Percentiles rank a stretch among this genome's conserved stretches.
phyloP scores from a whole-genome alignment of 192 early-diverging fungal species.

The Coemansia sp. region DNA sequence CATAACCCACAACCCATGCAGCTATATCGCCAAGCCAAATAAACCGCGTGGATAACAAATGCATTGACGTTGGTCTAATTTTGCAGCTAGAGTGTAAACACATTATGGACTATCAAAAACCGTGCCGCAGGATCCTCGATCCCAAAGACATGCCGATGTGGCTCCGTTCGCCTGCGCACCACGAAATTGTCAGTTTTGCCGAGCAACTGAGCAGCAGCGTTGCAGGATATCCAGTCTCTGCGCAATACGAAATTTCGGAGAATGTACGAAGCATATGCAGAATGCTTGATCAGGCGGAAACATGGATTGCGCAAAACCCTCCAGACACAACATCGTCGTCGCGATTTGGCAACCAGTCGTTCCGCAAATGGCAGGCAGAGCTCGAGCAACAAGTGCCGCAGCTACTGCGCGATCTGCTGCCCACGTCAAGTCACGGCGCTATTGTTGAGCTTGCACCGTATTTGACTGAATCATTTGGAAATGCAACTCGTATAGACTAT shows the following conservation, averaged over 20 bases:
- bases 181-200: slow-evolving; percentile 70
- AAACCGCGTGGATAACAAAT: not conserved
- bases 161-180: slow-evolving; percentile 66
- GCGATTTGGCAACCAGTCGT: slow-evolving; percentile 92
- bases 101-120: slow-evolving; percentile 29
- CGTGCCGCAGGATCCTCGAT: slow-evolving; percentile 61
- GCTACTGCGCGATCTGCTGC: slow-evolving; percentile 31
- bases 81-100: not conserved
- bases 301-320: slow-evolving; percentile 77
- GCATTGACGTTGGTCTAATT: not conserved
- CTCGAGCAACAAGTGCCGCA: slow-evolving; percentile 43
- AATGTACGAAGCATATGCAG: slow-evolving; percentile 52
- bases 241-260: slow-evolving; percentile 59
- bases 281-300: slow-evolving; percentile 67
- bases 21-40: not conserved
- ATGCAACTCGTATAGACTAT: slow-evolving; percentile 91
- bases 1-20: slow-evolving; percentile 1
- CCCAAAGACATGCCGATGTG: slow-evolving; percentile 61
- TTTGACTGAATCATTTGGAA: slow-evolving; percentile 75
- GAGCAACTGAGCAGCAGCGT: slow-evolving; percentile 72
- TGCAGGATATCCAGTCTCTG: slow-evolving; percentile 61
- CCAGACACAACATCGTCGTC: slow-evolving; percentile 64
- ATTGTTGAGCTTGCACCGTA: slow-evolving; percentile 74
- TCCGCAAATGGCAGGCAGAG: slow-evolving; percentile 72
- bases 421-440: slow-evolving; percentile 43